Evolutionary conservation across 257 asterid species (phyloP), one percentile per base, ranked within the genome.

Genomic region (Avicennia marina): DNA sequence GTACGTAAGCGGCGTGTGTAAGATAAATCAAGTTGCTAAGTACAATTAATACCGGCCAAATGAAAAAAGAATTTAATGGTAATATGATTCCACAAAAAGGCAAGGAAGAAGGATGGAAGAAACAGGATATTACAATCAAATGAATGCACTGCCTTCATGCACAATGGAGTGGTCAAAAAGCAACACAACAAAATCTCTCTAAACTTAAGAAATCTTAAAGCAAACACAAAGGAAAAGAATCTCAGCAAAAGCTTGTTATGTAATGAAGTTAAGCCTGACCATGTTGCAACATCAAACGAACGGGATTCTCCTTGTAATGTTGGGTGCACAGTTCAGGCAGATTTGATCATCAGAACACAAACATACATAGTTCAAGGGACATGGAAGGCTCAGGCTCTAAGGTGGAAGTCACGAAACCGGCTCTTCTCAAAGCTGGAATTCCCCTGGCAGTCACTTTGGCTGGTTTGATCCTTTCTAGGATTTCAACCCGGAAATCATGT

Each of bases 361-460:
- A 29, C 8, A 29, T 2, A 3, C 3, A 7, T 12, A 39, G 10
- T 44, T 34, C 11, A 66, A 25, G 1, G 7, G 64, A 25, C 16
- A 77, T 82, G 90, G 84, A 77, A 41, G 56, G 60, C 62, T 66
- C 81, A 58, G 77, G 67, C 72, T 43, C 80, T 49, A 71, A 80
- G 57, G 25, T 69, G 15, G 82, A 75, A 36, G 61, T 58, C 54
- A 65, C 82, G 58, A 81, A 65, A 56, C 83, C 87, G 27, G 45
- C 57, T 24, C 16, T 77, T 32, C 21, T 72, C 15, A 79, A 66
- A 68, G 82, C 83, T 45, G 94, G 94, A 56, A 72, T 82, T 36
- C 82, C 89, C 9, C 65, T 85, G n/a, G 86, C 78, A 70, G 59
- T 78, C 65, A 64, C 86, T 11, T 61, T 83, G 53, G 86, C 78